Conservation (phyloP, 192 early-diverging fungal species). For the Coemansia sp. region DNA sequence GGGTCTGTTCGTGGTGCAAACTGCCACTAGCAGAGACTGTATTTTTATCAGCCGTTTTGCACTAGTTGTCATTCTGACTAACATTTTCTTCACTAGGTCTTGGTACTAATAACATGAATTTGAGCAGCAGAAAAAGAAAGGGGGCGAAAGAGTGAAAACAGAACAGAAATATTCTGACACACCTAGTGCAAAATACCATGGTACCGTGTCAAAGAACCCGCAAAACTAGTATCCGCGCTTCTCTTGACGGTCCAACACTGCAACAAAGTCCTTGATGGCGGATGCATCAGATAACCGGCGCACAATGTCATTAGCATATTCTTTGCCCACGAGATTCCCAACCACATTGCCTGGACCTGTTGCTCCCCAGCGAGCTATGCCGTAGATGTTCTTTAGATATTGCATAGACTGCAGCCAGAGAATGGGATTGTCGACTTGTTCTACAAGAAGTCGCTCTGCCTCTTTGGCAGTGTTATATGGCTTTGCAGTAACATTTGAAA, state of each 20-base stretch:
- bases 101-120: background rate
- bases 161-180: background rate
- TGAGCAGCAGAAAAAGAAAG: background rate
- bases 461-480: slow-evolving; percentile 67
- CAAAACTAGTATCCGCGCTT: slow-evolving; percentile 33
- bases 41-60: background rate
- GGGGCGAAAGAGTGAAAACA: background rate
- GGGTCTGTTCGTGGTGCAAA: slow-evolving; percentile 49
- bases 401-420: slow-evolving; percentile 87
- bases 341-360: slow-evolving; percentile 87
- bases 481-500: slow-evolving; percentile 89
- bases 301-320: slow-evolving; percentile 75
- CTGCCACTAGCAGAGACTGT: slow-evolving; percentile 36
- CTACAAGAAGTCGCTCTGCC: slow-evolving; percentile 68
- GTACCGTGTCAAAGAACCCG: too few relatives aligned
- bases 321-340: slow-evolving; percentile 85
- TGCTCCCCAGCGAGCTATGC: slow-evolving; percentile 81
- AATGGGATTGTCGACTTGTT: slow-evolving; percentile 83
- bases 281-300: slow-evolving; percentile 50
- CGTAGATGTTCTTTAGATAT: slow-evolving; percentile 71
- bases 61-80: background rate
- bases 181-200: background rate
- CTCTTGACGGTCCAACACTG: slow-evolving; percentile 37
- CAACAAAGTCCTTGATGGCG: slow-evolving; percentile 43
- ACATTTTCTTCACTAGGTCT: background rate